A percentile compares a stretch with the other conserved stretches of the same genome.
Evolutionary conservation across 176 grass and related monocot species (phyloP).

Genomic region (Triticum turgidum): DNA sequence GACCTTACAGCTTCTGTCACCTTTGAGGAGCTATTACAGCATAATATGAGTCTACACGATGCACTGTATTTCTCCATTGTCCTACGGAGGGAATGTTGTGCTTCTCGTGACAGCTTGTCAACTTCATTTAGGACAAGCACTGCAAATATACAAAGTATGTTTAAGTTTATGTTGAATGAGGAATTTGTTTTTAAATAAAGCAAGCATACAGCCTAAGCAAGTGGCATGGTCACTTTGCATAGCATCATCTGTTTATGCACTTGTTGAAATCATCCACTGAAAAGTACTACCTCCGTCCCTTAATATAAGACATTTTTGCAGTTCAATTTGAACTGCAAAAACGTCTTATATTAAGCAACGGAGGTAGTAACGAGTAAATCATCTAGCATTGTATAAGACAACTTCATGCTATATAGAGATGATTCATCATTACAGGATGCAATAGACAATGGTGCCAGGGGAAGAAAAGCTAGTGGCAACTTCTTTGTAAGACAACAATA

Average conservation of each 20-base stretch:
- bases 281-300: not conserved
- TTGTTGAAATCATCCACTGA: not conserved
- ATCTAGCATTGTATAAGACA: not conserved
- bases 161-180: conserved; percentile 2
- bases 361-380: not conserved
- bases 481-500: not conserved
- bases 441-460: not conserved
- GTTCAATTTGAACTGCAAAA: no score
- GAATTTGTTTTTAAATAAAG: not conserved
- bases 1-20: conserved; percentile 95
- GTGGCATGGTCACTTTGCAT: not conserved
- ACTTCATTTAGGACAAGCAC: conserved; percentile 95
- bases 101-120: conserved; percentile 95
- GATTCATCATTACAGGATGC: not conserved
- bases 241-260: not conserved
- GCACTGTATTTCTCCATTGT: conserved; percentile 99
- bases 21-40: conserved; percentile 98
- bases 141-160: conserved; percentile 33
- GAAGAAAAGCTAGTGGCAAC: not conserved
- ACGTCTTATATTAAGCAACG: no score
- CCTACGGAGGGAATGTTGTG: conserved; percentile 92
- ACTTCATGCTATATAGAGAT: not conserved
- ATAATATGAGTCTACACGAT: conserved; percentile 88
- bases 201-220: not conserved
- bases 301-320: no score